A percentile compares a stretch with the other conserved stretches of the same genome.
Evolutionary conservation across 352 stramenopile species (phyloP).

Genomic region (Hyaloperonospora brassicae): DNA sequence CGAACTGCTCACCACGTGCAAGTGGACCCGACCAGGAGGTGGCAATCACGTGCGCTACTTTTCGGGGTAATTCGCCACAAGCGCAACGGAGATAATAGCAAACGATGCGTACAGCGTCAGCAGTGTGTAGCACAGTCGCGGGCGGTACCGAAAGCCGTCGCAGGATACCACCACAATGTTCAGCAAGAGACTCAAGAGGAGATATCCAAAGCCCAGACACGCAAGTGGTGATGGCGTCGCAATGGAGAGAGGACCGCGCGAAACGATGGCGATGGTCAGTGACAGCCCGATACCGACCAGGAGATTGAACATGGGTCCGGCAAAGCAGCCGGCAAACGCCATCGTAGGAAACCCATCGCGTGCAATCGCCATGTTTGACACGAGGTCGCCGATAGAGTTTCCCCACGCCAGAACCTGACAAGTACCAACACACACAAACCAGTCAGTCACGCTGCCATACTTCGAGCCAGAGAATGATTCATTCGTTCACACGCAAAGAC

Average conservation of each 20-base stretch:
- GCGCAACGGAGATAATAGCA: slow-evolving; percentile 49
- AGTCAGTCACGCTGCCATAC: slow-evolving; percentile 3
- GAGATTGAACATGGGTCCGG: slow-evolving; percentile 75
- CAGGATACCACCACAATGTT: slow-evolving; percentile 49
- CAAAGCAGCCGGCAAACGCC: slow-evolving; percentile 78
- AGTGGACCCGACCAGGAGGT: slow-evolving; percentile 8
- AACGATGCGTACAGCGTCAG: slow-evolving; percentile 57
- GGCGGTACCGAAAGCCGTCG: slow-evolving; percentile 57
- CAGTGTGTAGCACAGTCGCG: slow-evolving; percentile 51
- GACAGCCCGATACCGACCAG: slow-evolving; percentile 62
- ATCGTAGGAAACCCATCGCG: slow-evolving; percentile 75
- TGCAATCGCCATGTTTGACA: slow-evolving; percentile 74
- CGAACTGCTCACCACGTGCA: no score
- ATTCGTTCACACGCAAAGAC: slow-evolving; percentile 8
- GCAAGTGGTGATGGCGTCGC: slow-evolving; percentile 47
- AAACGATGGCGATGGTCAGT: slow-evolving; percentile 52
- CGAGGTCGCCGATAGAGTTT: slow-evolving; percentile 73
- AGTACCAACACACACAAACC: slow-evolving; percentile 9
- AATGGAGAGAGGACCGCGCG: slow-evolving; percentile 46
- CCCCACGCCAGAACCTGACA: slow-evolving; percentile 64
- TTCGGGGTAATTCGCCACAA: slow-evolving; percentile 31
- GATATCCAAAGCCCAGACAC: slow-evolving; percentile 59
- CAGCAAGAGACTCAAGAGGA: slow-evolving; percentile 54
- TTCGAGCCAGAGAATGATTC: not conserved
- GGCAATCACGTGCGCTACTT: slow-evolving; percentile 22